A percentile compares a stretch with the other conserved stretches of the same genome.
These are phyloP conservation scores for Aulographum hederae DNA, from an alignment of 2,329 filamentous ascomycete species.

Conservation along the genomic window DNA sequence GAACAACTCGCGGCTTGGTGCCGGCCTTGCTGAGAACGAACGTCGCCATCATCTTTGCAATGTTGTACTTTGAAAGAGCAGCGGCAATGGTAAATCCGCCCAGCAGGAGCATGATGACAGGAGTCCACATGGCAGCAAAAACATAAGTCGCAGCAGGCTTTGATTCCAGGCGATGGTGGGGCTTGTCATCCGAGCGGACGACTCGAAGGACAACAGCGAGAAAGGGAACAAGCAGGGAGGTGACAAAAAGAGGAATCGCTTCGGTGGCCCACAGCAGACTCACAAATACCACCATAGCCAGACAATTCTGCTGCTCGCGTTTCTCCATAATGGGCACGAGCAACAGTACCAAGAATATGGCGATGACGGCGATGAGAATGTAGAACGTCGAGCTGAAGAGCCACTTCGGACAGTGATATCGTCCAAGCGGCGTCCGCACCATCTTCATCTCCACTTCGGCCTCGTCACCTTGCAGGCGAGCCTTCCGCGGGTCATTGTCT, in stretches of 20 bases:
- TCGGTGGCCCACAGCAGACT: slow-evolving; percentile 94
- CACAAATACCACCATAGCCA: slow-evolving; percentile 85
- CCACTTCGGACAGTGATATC: slow-evolving; percentile 61
- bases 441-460: slow-evolving; percentile 46
- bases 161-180: slow-evolving; percentile 52
- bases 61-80: slow-evolving; percentile 89
- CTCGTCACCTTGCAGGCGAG: slow-evolving; percentile 72
- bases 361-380: slow-evolving; percentile 51
- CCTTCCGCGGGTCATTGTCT: slow-evolving; percentile 47
- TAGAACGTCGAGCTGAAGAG: slow-evolving; percentile 68
- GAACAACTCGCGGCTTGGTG: slow-evolving; percentile 70
- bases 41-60: slow-evolving; percentile 92
- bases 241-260: slow-evolving; percentile 92
- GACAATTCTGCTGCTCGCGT: slow-evolving; percentile 85
- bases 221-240: slow-evolving; percentile 84
- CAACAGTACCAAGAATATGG: slow-evolving; percentile 57
- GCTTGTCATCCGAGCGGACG: slow-evolving; percentile 56
- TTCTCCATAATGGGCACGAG: slow-evolving; percentile 66
- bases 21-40: slow-evolving; percentile 93
- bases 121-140: slow-evolving; percentile 96
- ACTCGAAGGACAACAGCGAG: slow-evolving; percentile 75
- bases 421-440: slow-evolving; percentile 63
- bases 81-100: slow-evolving; percentile 94
- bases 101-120: slow-evolving; percentile 93
- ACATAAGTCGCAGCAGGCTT: slow-evolving; percentile 69